Evolutionary conservation across 257 asterid genomes (phyloP).

Genomic region (Catharanthus roseus): DNA sequence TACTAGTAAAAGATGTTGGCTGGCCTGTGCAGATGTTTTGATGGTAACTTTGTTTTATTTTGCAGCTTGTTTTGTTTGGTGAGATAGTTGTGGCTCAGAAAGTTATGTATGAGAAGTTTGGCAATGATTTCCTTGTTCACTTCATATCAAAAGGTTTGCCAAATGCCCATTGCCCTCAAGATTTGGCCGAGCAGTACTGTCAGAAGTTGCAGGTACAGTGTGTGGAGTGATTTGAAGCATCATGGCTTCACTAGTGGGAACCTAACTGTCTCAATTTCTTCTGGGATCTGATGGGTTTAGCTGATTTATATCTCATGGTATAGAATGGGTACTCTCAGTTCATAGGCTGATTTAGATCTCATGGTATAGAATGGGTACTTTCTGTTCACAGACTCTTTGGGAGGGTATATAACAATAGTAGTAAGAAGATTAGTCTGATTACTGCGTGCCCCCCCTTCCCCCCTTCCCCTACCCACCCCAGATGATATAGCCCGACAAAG

Average conservation of each 20-base stretch:
- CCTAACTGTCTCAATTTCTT: background rate
- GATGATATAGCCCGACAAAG: too few species aligned
- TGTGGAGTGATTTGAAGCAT: too few species aligned
- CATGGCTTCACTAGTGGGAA: background rate
- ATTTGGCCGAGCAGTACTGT: constrained; percentile 80
- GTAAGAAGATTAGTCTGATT: too few species aligned
- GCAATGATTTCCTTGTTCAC: constrained; percentile 65
- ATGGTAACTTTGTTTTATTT: constrained; percentile 8
- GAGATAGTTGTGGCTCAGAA: constrained; percentile 85
- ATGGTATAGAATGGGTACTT: background rate
- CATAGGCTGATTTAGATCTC: too few species aligned
- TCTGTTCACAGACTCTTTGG: background rate
- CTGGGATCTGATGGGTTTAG: background rate
- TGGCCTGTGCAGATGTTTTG: background rate
- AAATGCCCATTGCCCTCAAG: constrained; percentile 66
- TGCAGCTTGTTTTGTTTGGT: constrained; percentile 63
- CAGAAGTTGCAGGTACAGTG: constrained; percentile 73
- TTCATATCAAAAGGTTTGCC: constrained; percentile 73
- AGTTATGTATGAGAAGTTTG: constrained; percentile 86
- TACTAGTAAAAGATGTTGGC: background rate
- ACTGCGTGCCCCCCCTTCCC: too few species aligned
- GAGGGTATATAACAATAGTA: too few species aligned
- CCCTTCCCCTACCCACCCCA: too few species aligned
- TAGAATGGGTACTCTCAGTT: too few species aligned
- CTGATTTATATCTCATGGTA: background rate